A percentile compares a stretch with the other conserved stretches of the same genome.
Evolutionary conservation across 2,329 filamentous ascomycete species (phyloP).

Genomic region (Alternaria panax): DNA sequence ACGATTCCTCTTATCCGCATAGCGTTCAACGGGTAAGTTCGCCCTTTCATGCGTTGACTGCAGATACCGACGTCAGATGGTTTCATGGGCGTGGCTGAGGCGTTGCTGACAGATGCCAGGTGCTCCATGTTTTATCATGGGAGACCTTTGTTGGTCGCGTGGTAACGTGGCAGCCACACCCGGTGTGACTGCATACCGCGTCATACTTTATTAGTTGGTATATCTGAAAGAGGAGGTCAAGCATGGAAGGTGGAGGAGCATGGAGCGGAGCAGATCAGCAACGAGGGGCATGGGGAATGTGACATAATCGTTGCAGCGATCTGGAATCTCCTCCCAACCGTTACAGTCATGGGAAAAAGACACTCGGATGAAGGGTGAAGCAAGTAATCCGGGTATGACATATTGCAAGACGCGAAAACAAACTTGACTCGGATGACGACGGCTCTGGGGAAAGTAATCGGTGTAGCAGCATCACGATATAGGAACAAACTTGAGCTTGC

Average conservation of each 20-base stretch:
- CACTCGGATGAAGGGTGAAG: background rate
- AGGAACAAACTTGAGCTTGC: background rate
- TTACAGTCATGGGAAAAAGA: background rate
- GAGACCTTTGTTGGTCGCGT: background rate
- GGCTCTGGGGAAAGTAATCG: background rate
- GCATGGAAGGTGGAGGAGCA: background rate
- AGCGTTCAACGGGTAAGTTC: background rate
- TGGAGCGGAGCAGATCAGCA: background rate
- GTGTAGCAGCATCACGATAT: too few relatives aligned
- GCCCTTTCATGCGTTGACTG: background rate
- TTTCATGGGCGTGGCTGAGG: conserved; percentile 6
- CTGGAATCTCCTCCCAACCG: background rate
- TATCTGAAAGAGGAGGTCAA: background rate
- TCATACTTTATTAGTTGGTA: background rate
- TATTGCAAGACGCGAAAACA: conserved; percentile 4
- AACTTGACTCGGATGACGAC: background rate
- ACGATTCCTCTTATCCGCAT: background rate
- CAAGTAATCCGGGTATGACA: conserved; percentile 3
- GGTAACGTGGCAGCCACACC: background rate
- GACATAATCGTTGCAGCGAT: background rate
- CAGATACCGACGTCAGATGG: background rate
- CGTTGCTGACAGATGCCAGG: conserved; percentile 15
- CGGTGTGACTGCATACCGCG: background rate
- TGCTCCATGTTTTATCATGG: conserved; percentile 2
- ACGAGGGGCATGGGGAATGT: background rate